Percentiles rank a stretch among this genome's conserved stretches.
Conservation (phyloP, 192 early-diverging fungal species). For the Coemansia sp. region DNA sequence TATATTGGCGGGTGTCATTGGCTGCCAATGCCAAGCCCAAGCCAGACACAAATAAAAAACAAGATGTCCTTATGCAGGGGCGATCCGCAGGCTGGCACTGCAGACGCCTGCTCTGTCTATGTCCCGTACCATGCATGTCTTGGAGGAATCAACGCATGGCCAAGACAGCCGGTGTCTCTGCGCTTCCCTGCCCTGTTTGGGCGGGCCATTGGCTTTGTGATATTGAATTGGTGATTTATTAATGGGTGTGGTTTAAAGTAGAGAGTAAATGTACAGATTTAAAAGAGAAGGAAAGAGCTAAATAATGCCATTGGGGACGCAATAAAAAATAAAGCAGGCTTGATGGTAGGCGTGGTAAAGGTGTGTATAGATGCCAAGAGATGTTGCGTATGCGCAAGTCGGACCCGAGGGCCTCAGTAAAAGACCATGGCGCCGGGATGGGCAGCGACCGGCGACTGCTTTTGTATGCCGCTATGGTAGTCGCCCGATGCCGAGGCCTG, state of each 20-base stretch:
- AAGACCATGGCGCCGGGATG: constrained; percentile 35
- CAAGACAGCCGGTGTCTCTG: too few relatives aligned
- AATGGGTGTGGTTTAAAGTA: constrained; percentile 8
- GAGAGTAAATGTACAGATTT: constrained; percentile 18
- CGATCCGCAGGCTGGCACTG: constrained; percentile 2
- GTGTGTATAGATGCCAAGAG: not conserved
- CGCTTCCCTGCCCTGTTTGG: too few relatives aligned
- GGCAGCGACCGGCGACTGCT: constrained; percentile 32
- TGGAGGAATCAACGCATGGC: not conserved
- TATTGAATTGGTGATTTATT: not conserved
- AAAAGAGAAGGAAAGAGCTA: not conserved
- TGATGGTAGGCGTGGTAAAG: too few relatives aligned
- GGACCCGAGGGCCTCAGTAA: constrained; percentile 12
- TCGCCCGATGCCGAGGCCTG: constrained; percentile 14
- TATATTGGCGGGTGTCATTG: too few relatives aligned
- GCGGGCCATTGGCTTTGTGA: not conserved
- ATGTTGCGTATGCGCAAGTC: too few relatives aligned
- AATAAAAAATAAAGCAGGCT: not conserved
- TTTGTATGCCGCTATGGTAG: constrained; percentile 14
- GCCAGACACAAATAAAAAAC: too few relatives aligned
- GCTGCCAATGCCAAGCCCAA: too few relatives aligned
- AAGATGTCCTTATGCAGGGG: constrained; percentile 3
- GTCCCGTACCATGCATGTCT: not conserved
- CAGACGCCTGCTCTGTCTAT: too few relatives aligned
- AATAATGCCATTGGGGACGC: not conserved